phyloP scores from a whole-genome alignment of 1,284 basidiomycete species.

The Malassezia sp. region DNA sequence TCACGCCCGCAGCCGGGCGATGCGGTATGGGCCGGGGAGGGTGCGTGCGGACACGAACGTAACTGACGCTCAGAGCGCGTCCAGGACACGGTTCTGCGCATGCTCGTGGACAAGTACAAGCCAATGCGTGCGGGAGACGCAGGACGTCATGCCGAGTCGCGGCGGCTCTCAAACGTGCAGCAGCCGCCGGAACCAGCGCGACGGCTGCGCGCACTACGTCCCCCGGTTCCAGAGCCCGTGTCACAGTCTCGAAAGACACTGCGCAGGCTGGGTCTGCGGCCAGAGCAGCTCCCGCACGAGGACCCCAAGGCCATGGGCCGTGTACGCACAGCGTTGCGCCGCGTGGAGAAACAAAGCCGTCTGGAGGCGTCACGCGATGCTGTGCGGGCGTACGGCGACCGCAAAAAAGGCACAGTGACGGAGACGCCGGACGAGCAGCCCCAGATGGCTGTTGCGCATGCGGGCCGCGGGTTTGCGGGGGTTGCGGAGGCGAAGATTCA shows the following conservation, averaged over 20 bases:
- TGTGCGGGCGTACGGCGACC: background rate
- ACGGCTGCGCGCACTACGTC: too few relatives aligned
- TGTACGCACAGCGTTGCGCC: constrained; percentile 2
- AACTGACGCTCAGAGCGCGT: too few relatives aligned
- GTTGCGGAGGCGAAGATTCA: constrained; percentile 45
- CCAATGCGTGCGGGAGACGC: constrained; percentile 15
- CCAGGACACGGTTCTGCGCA: constrained; percentile 32
- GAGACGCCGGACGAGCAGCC: background rate
- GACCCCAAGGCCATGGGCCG: constrained; percentile 49
- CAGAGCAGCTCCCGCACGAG: constrained; percentile 29
- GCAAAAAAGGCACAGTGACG: background rate
- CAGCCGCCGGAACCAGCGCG: constrained; percentile 5
- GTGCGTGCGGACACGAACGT: constrained; percentile 36
- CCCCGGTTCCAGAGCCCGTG: too few relatives aligned
- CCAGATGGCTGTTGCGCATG: background rate
- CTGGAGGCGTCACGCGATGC: constrained; percentile 1
- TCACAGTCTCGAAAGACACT: constrained; percentile 21
- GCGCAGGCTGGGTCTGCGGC: constrained; percentile 19
- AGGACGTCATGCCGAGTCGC: constrained; percentile 5
- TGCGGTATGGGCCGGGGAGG: constrained; percentile 15
- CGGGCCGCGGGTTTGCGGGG: constrained; percentile 32
- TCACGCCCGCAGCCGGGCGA: background rate
- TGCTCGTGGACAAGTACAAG: constrained; percentile 43
- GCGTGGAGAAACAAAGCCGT: background rate
- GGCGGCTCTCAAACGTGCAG: constrained; percentile 10